Base-by-base conservation (phyloP, 768 basidiomycete species). In the Tylopilus sp. region DNA sequence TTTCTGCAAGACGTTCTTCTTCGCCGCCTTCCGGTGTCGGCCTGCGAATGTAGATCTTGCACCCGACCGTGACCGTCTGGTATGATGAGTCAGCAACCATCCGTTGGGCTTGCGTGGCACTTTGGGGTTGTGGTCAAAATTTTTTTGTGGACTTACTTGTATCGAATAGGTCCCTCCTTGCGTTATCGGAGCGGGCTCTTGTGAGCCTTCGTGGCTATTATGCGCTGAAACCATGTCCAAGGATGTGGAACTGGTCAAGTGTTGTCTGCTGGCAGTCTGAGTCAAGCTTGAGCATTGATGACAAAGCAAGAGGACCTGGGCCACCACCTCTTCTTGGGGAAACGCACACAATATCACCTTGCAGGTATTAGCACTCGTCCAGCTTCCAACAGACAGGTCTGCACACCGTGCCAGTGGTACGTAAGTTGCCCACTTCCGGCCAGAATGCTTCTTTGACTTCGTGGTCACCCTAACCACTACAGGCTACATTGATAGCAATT, bases 1-100 rank as follows among this genome's bases (percentile, higher is more conserved):
- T 87, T 75, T 99, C 97, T 14, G 95, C 97, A 48, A 94, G 83
- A 43, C 96, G 88, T 65, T 97, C 92, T 73, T 98, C 95, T 42
- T 76, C 72, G 61, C 84, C 76, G 41, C 87, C 91, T 62, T 86
- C 84, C 42, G 85, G 72, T 38, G 81, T 82, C 55, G 87, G 86
- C 59, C 96, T 87, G 38, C 82, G 83, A 60, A 96, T 91, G 74
- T 87, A 94, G 67, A 99, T 82, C 76, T 98, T 98, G 77, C 95
- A 98, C 52, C 97, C 97, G 63, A 94, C 89, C 54, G 84, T 80
- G 61, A 98, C 85, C 31, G 85, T 87, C 94, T 93, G 55, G 45
- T 26, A 54, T 72, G 63, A 68, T 72, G 68, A 70, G 68, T 71
- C 70, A 70, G 68, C 68, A 70, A 50, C 11, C 13, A 3, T 16